Conservation (phyloP, 228 moss, liverwort and hornwort genomes). For the Sphagnum fallax region DNA sequence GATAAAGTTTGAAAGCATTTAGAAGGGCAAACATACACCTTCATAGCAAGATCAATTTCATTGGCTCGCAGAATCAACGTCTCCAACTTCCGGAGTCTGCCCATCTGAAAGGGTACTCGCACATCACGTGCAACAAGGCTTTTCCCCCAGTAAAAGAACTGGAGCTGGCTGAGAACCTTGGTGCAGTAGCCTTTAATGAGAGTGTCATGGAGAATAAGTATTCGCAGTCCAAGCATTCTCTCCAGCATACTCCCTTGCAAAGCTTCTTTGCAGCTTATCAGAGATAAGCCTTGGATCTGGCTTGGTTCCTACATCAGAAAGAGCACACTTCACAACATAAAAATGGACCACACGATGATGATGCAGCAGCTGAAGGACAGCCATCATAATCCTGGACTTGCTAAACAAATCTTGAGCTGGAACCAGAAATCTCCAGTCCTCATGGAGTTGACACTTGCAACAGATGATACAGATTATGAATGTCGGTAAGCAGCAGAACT, state of each 20-base stretch:
- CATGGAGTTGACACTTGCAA: no score
- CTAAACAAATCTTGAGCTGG: no score
- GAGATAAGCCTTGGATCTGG: conserved; percentile 57
- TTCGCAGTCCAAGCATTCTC: conserved; percentile 52
- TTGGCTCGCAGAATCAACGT: conserved; percentile 53
- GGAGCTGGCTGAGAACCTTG: conserved; percentile 52
- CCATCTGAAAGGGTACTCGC: conserved; percentile 72
- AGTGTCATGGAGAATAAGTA: conserved; percentile 60
- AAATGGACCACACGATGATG: no score
- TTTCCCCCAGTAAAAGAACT: conserved; percentile 74
- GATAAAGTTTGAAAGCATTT: no score
- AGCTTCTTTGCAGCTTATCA: conserved; percentile 60
- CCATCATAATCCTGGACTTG: no score
- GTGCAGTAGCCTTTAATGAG: conserved; percentile 63
- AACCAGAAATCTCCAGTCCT: no score
- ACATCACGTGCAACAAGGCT: conserved; percentile 64
- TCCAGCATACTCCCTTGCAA: conserved; percentile 66
- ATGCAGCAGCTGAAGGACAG: no score
- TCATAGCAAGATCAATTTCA: conserved; percentile 62
- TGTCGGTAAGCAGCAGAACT: no score
- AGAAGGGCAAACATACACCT: conserved; percentile 14
- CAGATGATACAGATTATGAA: no score
- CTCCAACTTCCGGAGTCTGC: conserved; percentile 58
- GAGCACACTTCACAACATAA: no score
- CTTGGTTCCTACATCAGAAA: conserved; percentile 39